Percentiles rank a stretch among this genome's conserved stretches.
These are phyloP conservation scores for Populus hybrid DNA, from an alignment of 441 rosid genomes.

Conservation along the genomic window DNA sequence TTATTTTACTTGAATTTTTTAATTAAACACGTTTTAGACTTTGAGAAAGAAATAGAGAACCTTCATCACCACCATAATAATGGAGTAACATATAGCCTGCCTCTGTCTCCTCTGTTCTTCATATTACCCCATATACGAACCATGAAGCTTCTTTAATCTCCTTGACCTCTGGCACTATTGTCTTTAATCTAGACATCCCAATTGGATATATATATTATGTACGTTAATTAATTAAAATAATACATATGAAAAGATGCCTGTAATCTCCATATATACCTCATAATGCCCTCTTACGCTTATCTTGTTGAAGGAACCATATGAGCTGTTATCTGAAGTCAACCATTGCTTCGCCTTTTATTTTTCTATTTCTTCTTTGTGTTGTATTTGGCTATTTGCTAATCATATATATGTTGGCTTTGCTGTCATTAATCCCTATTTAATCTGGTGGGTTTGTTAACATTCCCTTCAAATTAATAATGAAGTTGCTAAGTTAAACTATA, in stretches of 20 bases:
- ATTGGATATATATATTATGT: not conserved
- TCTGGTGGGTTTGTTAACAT: not conserved
- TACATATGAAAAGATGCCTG: constrained; percentile 22
- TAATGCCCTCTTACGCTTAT: constrained; percentile 25
- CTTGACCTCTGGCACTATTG: no score
- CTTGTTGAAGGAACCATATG: constrained; percentile 18
- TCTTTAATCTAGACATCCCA: constrained; percentile 8
- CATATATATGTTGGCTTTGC: not conserved
- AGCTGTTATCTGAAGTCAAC: constrained; percentile 41
- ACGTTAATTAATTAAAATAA: not conserved
- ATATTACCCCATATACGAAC: not conserved
- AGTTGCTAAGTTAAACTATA: not conserved
- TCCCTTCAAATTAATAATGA: not conserved
- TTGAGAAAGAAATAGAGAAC: constrained; percentile 2
- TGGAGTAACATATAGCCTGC: not conserved
- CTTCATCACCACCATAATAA: not conserved
- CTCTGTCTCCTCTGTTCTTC: not conserved
- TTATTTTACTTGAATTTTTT: not conserved
- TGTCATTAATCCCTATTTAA: constrained; percentile 3
- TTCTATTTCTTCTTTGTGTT: not conserved
- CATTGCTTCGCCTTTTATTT: constrained; percentile 2
- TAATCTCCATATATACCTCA: constrained; percentile 26
- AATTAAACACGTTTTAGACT: constrained; percentile 13
- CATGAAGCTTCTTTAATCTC: no score
- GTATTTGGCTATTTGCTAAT: not conserved